Conservation (phyloP, 495 filamentous ascomycete species). For the Thermochaetoides thermophila region DNA sequence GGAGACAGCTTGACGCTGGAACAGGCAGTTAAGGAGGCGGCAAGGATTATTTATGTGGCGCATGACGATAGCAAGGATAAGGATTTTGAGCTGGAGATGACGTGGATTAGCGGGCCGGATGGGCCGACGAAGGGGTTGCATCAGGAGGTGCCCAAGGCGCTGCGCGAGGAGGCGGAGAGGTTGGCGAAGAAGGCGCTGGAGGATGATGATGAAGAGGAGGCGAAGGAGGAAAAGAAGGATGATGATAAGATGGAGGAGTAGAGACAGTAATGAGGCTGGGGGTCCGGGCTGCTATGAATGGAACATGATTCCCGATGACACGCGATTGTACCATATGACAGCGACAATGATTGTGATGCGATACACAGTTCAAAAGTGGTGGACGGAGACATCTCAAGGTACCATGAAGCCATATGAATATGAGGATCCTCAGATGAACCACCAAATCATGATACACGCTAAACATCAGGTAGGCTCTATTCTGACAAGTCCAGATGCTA, state of each 20-base stretch:
- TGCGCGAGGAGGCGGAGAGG: slow-evolving; percentile 81
- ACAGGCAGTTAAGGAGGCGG: slow-evolving; percentile 90
- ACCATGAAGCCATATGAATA: too few species aligned
- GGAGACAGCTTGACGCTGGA: slow-evolving; percentile 46
- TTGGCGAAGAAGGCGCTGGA: slow-evolving; percentile 68
- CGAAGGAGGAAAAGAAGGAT: slow-evolving; percentile 38
- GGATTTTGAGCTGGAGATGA: slow-evolving; percentile 98
- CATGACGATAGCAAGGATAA: slow-evolving; percentile 97
- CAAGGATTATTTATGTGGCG: slow-evolving; percentile 87
- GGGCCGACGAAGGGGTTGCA: slow-evolving; percentile 86
- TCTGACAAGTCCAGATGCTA: too few species aligned
- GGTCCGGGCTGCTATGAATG: slow-evolving; percentile 10
- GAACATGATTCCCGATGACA: too few species aligned
- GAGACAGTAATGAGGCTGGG: not conserved
- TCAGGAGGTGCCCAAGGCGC: slow-evolving; percentile 75
- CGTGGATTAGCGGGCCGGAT: slow-evolving; percentile 72
- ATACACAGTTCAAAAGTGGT: too few species aligned
- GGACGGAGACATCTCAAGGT: too few species aligned
- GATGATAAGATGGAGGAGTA: slow-evolving; percentile 69
- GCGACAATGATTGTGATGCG: not conserved
- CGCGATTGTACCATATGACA: slow-evolving; percentile 5
- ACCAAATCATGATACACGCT: too few species aligned
- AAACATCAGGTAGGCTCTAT: too few species aligned
- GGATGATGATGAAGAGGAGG: slow-evolving; percentile 60
- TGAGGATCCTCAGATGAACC: too few species aligned